Evolutionary conservation across 2,329 filamentous ascomycete genomes (phyloP), one percentile per base, ranked within the genome.

Genomic region (Phialophora verrucosa): DNA sequence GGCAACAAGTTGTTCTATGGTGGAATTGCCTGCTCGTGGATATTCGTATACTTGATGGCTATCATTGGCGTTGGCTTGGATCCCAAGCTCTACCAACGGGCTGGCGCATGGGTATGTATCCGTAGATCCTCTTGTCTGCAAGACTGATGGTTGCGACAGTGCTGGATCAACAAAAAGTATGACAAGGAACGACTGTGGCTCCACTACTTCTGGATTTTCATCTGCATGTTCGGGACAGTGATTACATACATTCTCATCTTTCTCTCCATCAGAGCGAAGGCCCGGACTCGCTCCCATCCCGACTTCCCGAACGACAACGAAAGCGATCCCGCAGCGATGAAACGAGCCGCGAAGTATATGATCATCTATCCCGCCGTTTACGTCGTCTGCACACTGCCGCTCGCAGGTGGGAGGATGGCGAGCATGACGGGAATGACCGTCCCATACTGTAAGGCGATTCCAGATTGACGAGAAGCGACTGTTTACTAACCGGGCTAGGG

Each of bases 341-440:
- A 76, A n/a, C 78, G 80, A 23, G 80, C 81, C 1, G 78, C 80
- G 58, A 76, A 78, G 47, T 81, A 81, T 75, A 82, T 82, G 80
- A 77, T 81, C 54, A 79, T 81, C 64, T 82, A 81, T 63, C 80
- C 80, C 1, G 73, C 83, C 12, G 79, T 78, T 11, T 91, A 91
- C 73, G 85, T 85, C 3, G 77, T 88, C 12, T 70, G 87, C 49
- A 90, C 89, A 63, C 81, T 92, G 29, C 89, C 90, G 1, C 81
- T 86, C 7, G 88, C 87, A 2, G 80, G 79, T 2, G 79, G 78
- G 29, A 78, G 79, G 50, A 81, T 81, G 79, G 75, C 78, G 20
- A 76, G 76, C 3, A 78, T 77, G 6, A 74, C 75, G 53, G 76
- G 77, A 20, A 62, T 74, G 17, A 71, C 64, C 1, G 76, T 78